Evolutionary conservation across 1,284 basidiomycete genomes (phyloP), one percentile per base, ranked within the genome.

Genomic region (Cutaneotrichosporon sp.): DNA sequence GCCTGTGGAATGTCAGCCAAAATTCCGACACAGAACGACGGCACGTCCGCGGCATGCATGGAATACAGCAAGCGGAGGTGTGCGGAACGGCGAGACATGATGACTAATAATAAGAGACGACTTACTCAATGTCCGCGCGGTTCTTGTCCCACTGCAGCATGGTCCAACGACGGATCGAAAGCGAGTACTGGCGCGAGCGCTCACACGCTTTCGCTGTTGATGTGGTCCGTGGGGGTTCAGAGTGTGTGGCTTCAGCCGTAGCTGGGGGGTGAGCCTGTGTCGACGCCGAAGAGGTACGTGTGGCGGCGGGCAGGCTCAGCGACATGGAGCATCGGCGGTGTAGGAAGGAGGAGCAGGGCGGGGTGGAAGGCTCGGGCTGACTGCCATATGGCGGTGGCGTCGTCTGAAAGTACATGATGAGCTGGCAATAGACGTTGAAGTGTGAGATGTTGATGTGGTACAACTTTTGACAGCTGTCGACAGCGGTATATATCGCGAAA

Each of bases 51-150:
- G n/a, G n/a, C n/a, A n/a, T n/a, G n/a, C 26, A 30, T 30, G 26
- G 7, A 30, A 10, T 30, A 10, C 26, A 30, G 26, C 26, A 30
- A 5, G 26, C 26, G 26, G n/a, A n/a, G n/a, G 26, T 30, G 26
- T 30, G 10, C 26, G 26, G 10, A 10, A 30, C 26, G 26, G 10
- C 26, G 26, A 30, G 7, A 30, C n/a, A 30, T 10, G 26, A 30
- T 10, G 10, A 30, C 26, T 5, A 30, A 30, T 5, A 30, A 30
- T 10, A n/a, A n/a, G n/a, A 9, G 20, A n/a, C 14, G 8, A 57
- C 58, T 55, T 33, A 60, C 59, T 60, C 55, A 14, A 54, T 53
- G 30, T 53, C 49, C 1, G 47, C 42, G 5, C 56, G 38, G 34
- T 49, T 42, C 14, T 10, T 20, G 46, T 57, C 48, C 49, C 50